Evolutionary conservation across 192 early-diverging fungal species (phyloP).

Genomic region (Mortierella antarctica): DNA sequence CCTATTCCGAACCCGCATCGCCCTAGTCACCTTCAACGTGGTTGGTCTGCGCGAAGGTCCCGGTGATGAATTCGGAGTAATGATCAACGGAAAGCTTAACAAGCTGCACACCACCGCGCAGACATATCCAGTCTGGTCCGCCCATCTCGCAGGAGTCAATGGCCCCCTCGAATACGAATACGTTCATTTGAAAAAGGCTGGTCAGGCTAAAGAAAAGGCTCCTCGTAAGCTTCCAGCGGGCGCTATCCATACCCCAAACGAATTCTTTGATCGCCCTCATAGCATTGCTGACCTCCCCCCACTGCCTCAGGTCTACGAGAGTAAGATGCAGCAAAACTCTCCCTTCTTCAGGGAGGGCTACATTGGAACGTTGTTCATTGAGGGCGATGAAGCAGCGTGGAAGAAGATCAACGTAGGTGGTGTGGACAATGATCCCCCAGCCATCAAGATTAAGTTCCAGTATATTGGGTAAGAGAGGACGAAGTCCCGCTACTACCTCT

Average conservation of each 20-base stretch:
- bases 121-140: constrained; percentile 45
- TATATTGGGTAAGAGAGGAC: constrained; percentile 19
- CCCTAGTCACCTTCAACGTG: constrained; percentile 44
- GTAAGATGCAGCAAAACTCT: constrained; percentile 29
- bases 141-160: constrained; percentile 25
- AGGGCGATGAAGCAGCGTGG: constrained; percentile 19
- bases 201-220: constrained; percentile 15
- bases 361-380: constrained; percentile 32
- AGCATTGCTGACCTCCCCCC: constrained; percentile 10
- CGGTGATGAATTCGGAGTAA: constrained; percentile 25
- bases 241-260: constrained; percentile 30
- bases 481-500: not conserved
- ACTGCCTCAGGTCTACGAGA: constrained; percentile 40
- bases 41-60: constrained; percentile 25
- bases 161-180: constrained; percentile 33
- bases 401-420: constrained; percentile 15
- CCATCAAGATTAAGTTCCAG: constrained; percentile 20
- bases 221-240: constrained; percentile 25
- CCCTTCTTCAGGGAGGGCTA: constrained; percentile 36
- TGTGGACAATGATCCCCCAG: not conserved
- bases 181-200: constrained; percentile 16
- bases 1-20: not conserved
- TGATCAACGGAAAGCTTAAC: constrained; percentile 38
- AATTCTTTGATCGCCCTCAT: constrained; percentile 19
- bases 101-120: constrained; percentile 28